Percentiles rank a stretch among this genome's conserved stretches.
phyloP scores from a whole-genome alignment of 352 stramenopile species.

The Pythium biforme region DNA sequence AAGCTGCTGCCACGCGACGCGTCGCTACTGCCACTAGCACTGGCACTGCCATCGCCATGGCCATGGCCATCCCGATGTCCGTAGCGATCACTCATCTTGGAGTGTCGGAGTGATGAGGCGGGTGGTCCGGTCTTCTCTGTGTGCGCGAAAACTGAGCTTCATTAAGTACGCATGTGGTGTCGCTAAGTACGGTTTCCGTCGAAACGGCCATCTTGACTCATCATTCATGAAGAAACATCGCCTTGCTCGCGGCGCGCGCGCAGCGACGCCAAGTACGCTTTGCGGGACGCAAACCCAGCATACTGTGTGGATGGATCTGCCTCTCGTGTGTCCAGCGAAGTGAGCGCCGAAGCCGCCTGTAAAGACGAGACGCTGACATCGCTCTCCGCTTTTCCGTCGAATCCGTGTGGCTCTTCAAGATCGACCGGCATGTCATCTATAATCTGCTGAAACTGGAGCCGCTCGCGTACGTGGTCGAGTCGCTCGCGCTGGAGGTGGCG shows the following conservation, averaged over 20 bases:
- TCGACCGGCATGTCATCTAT: slow-evolving; percentile 3
- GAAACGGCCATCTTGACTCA: too few species aligned
- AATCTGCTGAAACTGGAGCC: slow-evolving; percentile 6
- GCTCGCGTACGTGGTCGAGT: slow-evolving; percentile 14
- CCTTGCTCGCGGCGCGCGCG: background rate
- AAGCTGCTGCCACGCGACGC: background rate
- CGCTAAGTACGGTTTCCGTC: background rate
- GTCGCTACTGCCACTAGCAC: too few species aligned
- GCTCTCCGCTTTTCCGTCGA: too few species aligned
- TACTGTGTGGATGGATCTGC: background rate
- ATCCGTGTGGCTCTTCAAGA: background rate
- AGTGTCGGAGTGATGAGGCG: background rate
- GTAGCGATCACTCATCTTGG: background rate
- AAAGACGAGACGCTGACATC: too few species aligned
- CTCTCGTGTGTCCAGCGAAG: background rate
- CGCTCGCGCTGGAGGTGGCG: slow-evolving; percentile 12
- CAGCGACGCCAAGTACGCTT: slow-evolving; percentile 18
- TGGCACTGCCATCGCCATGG: background rate
- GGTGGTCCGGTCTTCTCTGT: background rate
- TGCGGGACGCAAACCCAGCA: slow-evolving; percentile 6
- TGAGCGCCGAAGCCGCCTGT: too few species aligned
- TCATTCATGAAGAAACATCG: too few species aligned
- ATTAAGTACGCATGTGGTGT: background rate
- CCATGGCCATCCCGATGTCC: background rate
- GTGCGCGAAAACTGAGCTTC: background rate